These are phyloP conservation scores for Barnettozyma vustinii DNA, from an alignment of 805 yeast genomes.

Conservation along the genomic window DNA sequence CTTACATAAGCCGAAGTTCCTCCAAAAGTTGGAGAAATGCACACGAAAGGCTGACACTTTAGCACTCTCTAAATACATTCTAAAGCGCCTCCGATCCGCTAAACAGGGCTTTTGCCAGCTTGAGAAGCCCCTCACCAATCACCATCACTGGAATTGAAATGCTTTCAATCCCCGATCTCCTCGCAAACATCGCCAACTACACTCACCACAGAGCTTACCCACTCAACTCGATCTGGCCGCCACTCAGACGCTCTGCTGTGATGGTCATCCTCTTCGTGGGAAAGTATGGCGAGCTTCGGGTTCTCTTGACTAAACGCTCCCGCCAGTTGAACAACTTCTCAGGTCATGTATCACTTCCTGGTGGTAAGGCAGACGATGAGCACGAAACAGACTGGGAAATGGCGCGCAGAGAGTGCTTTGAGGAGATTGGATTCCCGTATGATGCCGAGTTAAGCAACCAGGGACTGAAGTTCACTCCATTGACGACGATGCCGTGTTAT, in stretches of 20 bases:
- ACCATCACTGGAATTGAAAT: background rate
- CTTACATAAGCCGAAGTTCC: background rate
- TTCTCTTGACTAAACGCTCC: slow-evolving; percentile 74
- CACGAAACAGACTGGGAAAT: slow-evolving; percentile 64
- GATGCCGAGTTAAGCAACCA: slow-evolving; percentile 38
- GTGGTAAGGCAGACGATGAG: slow-evolving; percentile 79
- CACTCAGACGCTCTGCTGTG: slow-evolving; percentile 71
- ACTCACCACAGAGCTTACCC: slow-evolving; percentile 19
- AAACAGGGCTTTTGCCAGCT: background rate
- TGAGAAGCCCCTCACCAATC: background rate
- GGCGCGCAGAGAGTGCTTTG: slow-evolving; percentile 79
- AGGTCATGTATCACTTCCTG: slow-evolving; percentile 91
- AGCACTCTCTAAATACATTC: background rate
- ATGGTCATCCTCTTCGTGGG: slow-evolving; percentile 71
- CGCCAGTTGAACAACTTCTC: slow-evolving; percentile 65
- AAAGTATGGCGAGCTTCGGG: slow-evolving; percentile 66
- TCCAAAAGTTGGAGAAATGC: background rate
- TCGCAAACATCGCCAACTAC: slow-evolving; percentile 17
- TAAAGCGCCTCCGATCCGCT: background rate
- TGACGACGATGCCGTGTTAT: slow-evolving; percentile 69
- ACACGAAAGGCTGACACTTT: background rate
- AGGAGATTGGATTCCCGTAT: slow-evolving; percentile 73
- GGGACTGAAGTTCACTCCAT: slow-evolving; percentile 55
- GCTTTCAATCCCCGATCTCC: slow-evolving; percentile 10
- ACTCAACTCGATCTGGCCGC: slow-evolving; percentile 63